Evolutionary conservation across 139 green algal genomes (phyloP).

Genomic region (Pedinophyceae sp.): DNA sequence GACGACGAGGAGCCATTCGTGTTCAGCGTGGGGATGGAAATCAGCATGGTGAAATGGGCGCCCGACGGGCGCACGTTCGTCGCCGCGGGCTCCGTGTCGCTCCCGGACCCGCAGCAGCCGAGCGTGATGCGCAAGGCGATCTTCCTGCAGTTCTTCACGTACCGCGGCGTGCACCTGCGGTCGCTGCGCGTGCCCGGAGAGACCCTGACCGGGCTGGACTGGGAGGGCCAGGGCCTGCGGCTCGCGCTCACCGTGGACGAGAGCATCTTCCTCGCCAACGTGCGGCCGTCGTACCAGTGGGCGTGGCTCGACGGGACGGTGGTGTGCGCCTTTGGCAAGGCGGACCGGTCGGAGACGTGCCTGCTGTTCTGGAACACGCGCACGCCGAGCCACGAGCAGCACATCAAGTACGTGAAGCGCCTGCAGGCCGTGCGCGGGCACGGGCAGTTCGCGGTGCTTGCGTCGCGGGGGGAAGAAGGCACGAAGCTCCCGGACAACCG

Average conservation of each 20-base stretch:
- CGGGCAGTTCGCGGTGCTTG: slow-evolving; percentile 13
- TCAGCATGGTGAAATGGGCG: slow-evolving; percentile 39
- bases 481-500: slow-evolving; percentile 31
- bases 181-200: slow-evolving; percentile 47
- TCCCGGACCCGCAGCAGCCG: no score
- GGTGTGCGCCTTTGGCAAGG: slow-evolving; percentile 51
- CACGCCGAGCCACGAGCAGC: slow-evolving; percentile 20
- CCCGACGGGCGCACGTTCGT: no score
- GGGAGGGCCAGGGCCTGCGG: slow-evolving; percentile 54
- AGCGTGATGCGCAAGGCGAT: no score
- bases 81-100: no score
- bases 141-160: slow-evolving; percentile 48
- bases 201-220: slow-evolving; percentile 37
- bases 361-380: slow-evolving; percentile 67
- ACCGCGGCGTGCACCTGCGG: slow-evolving; percentile 32
- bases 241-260: slow-evolving; percentile 52
- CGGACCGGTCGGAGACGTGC: slow-evolving; percentile 42
- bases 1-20: slow-evolving; percentile 44
- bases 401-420: slow-evolving; percentile 54
- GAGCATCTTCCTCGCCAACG: slow-evolving; percentile 59
- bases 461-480: slow-evolving; percentile 11
- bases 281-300: slow-evolving; percentile 42
- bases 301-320: slow-evolving; percentile 57
- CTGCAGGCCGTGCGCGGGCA: slow-evolving; percentile 34
- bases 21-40: slow-evolving; percentile 48